Conservation (phyloP, 306 rosid genomes). For the Corylus americana region DNA sequence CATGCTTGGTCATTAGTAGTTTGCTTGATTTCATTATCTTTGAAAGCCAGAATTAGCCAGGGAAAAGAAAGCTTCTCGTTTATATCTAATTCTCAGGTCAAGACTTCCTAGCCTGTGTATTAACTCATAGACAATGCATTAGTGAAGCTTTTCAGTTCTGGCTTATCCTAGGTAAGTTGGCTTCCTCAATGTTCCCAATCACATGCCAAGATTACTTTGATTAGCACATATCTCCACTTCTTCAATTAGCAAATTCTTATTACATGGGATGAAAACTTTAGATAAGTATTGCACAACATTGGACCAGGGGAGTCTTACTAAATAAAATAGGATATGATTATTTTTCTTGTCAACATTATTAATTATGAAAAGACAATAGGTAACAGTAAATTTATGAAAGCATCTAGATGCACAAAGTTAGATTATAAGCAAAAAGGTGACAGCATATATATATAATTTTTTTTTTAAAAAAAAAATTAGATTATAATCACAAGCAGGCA, state of each 20-base stretch:
- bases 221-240: neutral
- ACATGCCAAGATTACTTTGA: neutral
- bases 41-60: neutral
- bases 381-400: conserved; percentile 14
- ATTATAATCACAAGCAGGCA: neutral
- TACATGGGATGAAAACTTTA: neutral
- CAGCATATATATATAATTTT: conserved; percentile 3
- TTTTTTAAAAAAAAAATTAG: neutral
- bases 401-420: neutral
- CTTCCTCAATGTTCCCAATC: neutral
- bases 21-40: neutral
- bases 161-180: neutral
- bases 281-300: neutral
- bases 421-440: conserved; percentile 3
- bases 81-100: neutral
- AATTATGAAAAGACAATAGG: conserved; percentile 3
- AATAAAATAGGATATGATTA: neutral
- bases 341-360: neutral
- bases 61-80: neutral
- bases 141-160: too few species aligned
- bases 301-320: neutral
- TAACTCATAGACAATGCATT: neutral
- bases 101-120: neutral
- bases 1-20: neutral
- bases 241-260: neutral